A percentile compares a stretch with the other conserved stretches of the same genome.
These are phyloP conservation scores for Monilinia aucupariae DNA, from an alignment of 2,329 filamentous ascomycete species.

Conservation along the genomic window DNA sequence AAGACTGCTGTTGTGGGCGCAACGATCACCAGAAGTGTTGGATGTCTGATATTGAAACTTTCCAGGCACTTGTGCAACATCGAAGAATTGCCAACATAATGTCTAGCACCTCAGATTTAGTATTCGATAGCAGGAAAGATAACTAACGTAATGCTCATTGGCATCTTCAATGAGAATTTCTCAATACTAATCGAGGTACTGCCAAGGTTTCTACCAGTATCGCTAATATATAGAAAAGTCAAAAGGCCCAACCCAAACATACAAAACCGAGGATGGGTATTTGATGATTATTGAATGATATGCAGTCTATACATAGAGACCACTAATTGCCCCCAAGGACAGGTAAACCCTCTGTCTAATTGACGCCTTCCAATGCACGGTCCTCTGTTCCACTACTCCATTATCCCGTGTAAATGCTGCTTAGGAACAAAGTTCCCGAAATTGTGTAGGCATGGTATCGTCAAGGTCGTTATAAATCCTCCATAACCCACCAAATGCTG, in stretches of 20 bases:
- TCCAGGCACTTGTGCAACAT: background rate
- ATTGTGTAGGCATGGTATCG: constrained; percentile 12
- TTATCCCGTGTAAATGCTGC: constrained; percentile 16
- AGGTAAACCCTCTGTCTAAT: constrained; percentile 5
- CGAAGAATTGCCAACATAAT: background rate
- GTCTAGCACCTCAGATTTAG: background rate
- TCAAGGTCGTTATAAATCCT: constrained; percentile 16
- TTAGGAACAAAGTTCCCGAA: constrained; percentile 11
- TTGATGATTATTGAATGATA: constrained; percentile 12
- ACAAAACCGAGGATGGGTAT: constrained; percentile 11
- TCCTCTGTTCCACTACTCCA: constrained; percentile 12
- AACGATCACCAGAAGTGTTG: background rate
- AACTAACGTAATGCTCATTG: background rate
- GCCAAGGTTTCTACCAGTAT: background rate
- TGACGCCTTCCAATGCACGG: constrained; percentile 16
- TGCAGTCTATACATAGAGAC: constrained; percentile 15
- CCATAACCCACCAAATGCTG: background rate
- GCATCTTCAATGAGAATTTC: background rate
- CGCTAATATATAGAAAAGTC: background rate
- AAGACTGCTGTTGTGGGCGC: constrained; percentile 3
- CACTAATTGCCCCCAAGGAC: constrained; percentile 3
- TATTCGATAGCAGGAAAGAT: background rate
- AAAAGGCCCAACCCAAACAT: background rate
- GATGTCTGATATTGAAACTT: background rate
- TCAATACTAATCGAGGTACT: constrained; percentile 5